Percentiles rank a stretch among this genome's conserved stretches.
These are phyloP conservation scores for Uronychia setigera DNA, from an alignment of 73 alveolate species.

Conservation along the genomic window DNA sequence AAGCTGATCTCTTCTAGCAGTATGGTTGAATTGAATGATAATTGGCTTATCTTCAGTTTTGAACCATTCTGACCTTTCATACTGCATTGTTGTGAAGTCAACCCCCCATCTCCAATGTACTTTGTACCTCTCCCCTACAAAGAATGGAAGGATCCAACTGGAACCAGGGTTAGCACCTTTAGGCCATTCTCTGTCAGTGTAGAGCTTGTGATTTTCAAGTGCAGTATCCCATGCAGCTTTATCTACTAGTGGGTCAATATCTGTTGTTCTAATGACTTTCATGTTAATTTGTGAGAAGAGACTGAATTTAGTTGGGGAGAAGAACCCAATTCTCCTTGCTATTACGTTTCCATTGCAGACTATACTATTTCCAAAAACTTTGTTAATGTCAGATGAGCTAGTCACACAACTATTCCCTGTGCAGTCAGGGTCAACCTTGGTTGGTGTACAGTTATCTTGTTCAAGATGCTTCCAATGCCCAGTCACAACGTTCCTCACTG, in stretches of 20 bases:
- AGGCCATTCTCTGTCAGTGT: too few relatives aligned
- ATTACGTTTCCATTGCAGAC: neutral
- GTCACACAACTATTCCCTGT: neutral
- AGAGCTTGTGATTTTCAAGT: too few relatives aligned
- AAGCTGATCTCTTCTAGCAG: constrained; percentile 29
- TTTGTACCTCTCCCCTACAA: constrained; percentile 21
- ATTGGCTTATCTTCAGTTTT: neutral
- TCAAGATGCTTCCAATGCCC: constrained; percentile 18
- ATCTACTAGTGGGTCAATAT: too few relatives aligned
- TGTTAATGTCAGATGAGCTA: neutral
- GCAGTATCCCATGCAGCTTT: too few relatives aligned
- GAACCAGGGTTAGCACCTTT: neutral
- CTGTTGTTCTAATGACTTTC: too few relatives aligned
- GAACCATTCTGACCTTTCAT: constrained; percentile 1
- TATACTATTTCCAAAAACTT: neutral
- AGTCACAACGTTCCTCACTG: constrained; percentile 12
- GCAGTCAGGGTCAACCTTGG: neutral
- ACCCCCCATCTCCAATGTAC: constrained; percentile 6
- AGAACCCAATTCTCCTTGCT: too few relatives aligned
- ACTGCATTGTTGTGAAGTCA: constrained; percentile 9
- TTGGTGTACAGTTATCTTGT: neutral
- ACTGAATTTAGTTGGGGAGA: too few relatives aligned
- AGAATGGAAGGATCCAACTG: constrained; percentile 7
- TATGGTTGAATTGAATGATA: constrained; percentile 8
- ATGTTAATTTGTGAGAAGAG: too few relatives aligned